Evolutionary conservation across 441 rosid species (phyloP).

Genomic region (Erodium trifolium): DNA sequence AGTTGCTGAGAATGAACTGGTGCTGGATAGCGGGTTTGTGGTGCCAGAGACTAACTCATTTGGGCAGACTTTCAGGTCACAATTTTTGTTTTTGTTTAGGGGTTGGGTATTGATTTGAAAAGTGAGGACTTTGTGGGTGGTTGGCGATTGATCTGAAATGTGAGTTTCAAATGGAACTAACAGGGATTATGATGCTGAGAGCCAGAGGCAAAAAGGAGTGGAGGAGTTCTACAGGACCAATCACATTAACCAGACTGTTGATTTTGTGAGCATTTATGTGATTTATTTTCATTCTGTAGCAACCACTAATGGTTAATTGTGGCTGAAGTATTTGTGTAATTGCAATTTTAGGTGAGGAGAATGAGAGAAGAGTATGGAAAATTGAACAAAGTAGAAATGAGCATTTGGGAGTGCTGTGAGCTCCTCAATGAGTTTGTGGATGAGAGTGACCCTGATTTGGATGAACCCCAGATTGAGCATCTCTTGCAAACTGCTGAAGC

Average conservation of each 20-base stretch:
- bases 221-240: slow-evolving; percentile 1
- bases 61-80: not conserved
- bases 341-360: slow-evolving; percentile 39
- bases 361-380: slow-evolving; percentile 59
- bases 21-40: not conserved
- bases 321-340: not conserved
- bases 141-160: slow-evolving; percentile 6
- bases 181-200: not conserved
- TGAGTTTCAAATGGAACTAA: not conserved
- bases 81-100: not conserved
- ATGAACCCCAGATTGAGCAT: slow-evolving; percentile 87
- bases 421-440: slow-evolving; percentile 50
- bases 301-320: not conserved
- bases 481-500: slow-evolving; percentile 86
- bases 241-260: not conserved
- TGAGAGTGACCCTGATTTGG: slow-evolving; percentile 86
- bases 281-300: not conserved
- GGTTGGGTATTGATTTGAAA: not conserved
- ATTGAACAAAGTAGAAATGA: slow-evolving; percentile 54
- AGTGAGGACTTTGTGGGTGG: not conserved
- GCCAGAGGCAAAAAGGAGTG: not conserved
- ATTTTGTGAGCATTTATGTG: not conserved
- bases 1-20: not conserved
- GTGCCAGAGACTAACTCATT: not conserved
- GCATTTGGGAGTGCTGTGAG: slow-evolving; percentile 90